phyloP scores from a whole-genome alignment of 164 flowering plant genomes.

The Amborella trichopoda region DNA sequence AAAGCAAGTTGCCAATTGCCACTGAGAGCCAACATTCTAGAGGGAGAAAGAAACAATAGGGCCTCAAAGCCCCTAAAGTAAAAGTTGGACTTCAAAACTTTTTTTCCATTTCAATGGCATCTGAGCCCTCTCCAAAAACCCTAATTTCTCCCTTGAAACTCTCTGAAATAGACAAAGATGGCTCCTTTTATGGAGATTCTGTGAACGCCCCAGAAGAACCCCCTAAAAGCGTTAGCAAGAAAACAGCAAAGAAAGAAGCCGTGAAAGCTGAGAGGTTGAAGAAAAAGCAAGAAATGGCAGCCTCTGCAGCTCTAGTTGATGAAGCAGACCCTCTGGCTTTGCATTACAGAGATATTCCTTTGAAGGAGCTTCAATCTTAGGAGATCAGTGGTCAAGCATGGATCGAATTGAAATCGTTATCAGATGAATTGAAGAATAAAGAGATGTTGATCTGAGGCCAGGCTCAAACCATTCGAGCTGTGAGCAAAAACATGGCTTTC shows the following conservation, averaged over 20 bases:
- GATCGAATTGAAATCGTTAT: slow-evolving; percentile 36
- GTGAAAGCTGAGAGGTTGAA: slow-evolving; percentile 8
- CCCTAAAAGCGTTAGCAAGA: too few species aligned
- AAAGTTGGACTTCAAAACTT: too few species aligned
- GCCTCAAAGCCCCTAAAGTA: too few species aligned
- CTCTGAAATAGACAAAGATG: too few species aligned
- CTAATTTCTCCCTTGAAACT: too few species aligned
- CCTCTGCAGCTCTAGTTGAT: slow-evolving; percentile 14
- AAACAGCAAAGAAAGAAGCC: slow-evolving; percentile 6
- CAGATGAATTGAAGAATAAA: slow-evolving; percentile 26
- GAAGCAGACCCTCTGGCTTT: slow-evolving; percentile 35
- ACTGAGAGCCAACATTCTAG: too few species aligned
- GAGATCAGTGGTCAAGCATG: slow-evolving; percentile 32
- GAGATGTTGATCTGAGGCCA: slow-evolving; percentile 58
- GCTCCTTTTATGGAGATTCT: too few species aligned
- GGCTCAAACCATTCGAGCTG: slow-evolving; percentile 63
- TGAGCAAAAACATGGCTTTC: slow-evolving; percentile 74
- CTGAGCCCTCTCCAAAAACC: too few species aligned
- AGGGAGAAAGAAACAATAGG: too few species aligned
- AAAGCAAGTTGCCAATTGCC: too few species aligned
- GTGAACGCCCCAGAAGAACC: too few species aligned
- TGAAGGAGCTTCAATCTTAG: slow-evolving; percentile 52
- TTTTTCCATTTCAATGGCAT: too few species aligned
- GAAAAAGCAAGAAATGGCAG: slow-evolving; percentile 42
- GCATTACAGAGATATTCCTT: slow-evolving; percentile 63